Evolutionary conservation across 352 stramenopile genomes (phyloP), one percentile per base, ranked within the genome.

Genomic region (Pythium grandisporangium): DNA sequence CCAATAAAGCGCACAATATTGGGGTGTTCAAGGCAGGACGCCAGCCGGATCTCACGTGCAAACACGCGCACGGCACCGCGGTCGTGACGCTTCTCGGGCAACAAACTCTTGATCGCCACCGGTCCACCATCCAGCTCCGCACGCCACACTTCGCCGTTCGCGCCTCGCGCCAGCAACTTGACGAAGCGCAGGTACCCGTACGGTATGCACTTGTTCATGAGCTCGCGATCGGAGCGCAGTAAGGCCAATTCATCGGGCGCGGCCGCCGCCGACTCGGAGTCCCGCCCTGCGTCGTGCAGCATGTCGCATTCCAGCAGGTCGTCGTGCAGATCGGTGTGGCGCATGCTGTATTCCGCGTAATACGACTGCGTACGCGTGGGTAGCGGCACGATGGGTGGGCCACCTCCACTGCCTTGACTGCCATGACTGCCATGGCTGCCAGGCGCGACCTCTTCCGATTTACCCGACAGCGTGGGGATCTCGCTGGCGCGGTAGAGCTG

Each of bases 1-100:
- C 73, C 67, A 13, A 84, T 58, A 36, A 84, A 86, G 5, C 55
- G 61, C 19, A 84, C 73, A n/a, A 86, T 83, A 45, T 81, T 82
- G 2, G 68, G 70, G 24, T 86, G 73, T 2, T 68, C 65, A 0
- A 86, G 50, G 21, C 53, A 46, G 1, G 73, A 62, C 0, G 61
- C 63, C 0, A 86, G 55, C 0, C 66, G 58, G 8, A 84, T 67
- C 27, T 86, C 73, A 13, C 69, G 59, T 16, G 67, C 48, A 19
- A 87, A 87, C 6, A 65, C 27, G 44, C 63, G 63, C 26, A 83
- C 51, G 10, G 64, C 58, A 3, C 26, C 44, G 14, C 60, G 43
- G 34, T 77, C 56, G 29, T 63, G 51, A 4, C 58, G 57, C 22
- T 79, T 79, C 35, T 80, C 63, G 0, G 49, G 52, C 10, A 87